Conservation (phyloP, 2,329 filamentous ascomycete genomes). For the Ophiosphaerella herpotricha region DNA sequence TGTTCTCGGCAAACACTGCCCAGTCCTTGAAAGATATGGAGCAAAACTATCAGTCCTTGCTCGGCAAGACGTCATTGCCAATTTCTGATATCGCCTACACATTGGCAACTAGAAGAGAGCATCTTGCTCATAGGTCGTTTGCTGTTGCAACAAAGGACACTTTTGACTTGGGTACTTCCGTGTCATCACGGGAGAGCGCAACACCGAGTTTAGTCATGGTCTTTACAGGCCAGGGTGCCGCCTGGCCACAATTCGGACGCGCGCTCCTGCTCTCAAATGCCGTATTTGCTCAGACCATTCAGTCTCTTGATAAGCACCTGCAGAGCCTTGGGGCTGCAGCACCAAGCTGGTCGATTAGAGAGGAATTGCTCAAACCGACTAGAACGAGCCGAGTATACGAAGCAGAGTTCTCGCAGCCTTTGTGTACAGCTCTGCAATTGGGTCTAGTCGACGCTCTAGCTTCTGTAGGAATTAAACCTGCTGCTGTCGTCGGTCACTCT, state of each 20-base stretch:
- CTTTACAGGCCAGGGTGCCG: slow-evolving; percentile 34
- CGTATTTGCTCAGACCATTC: slow-evolving; percentile 4
- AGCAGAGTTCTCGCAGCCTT: slow-evolving; percentile 26
- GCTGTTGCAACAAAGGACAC: slow-evolving; percentile 1
- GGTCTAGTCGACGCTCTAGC: slow-evolving; percentile 16
- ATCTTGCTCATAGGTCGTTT: slow-evolving; percentile 5
- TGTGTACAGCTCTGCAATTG: slow-evolving; percentile 30
- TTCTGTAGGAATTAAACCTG: slow-evolving; percentile 11
- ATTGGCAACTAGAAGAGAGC: slow-evolving; percentile 7
- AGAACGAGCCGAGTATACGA: slow-evolving; percentile 8
- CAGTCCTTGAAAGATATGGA: slow-evolving; percentile 9
- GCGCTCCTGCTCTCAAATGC: slow-evolving; percentile 5
- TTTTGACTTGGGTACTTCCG: not conserved
- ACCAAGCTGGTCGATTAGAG: slow-evolving; percentile 13
- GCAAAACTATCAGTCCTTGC: slow-evolving; percentile 1
- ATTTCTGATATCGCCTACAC: slow-evolving; percentile 8
- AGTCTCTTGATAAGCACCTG: slow-evolving; percentile 9
- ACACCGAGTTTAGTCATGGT: slow-evolving; percentile 13
- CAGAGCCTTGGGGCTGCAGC: not conserved
- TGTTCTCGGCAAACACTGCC: slow-evolving; percentile 22
- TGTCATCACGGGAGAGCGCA: not conserved
- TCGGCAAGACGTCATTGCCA: not conserved
- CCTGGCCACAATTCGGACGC: slow-evolving; percentile 24
- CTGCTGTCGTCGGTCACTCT: slow-evolving; percentile 44
- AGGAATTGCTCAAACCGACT: slow-evolving; percentile 12